Base-by-base conservation (phyloP, 2,329 filamentous ascomycete species). In the Didymella pomorum region DNA sequence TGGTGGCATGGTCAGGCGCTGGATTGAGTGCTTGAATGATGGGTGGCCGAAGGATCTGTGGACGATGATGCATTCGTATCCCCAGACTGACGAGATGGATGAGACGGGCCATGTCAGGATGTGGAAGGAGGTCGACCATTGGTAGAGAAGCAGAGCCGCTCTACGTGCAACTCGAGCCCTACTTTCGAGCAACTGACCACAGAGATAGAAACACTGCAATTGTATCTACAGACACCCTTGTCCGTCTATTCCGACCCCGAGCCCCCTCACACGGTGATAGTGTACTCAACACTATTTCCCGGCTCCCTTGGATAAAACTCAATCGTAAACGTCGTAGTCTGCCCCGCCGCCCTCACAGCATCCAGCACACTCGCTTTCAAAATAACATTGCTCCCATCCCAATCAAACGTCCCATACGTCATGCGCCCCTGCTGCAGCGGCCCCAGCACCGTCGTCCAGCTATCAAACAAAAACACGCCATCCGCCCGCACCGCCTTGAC, bases 371-470 rank as follows among this genome's bases (percentile, higher is more conserved):
- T 70, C 0, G 77, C 69, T 3, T 75, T 80, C n/a, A 87, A 61
- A 3, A 84, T 80, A 1, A 87, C 74, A 53, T 79, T 70, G 16
- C 71, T 65, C 1, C 67, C 76, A 58, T 84, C 81, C 75, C 80
- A 86, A 48, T 81, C 80, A 79, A 81, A 87, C 55, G 71, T 77
- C 9, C 68, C 75, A 56, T 80, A 86, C 2, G 84, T 86, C 61
- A 72, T 71, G 9, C 75, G 53, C 0, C 64, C 76, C 61, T 84
- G 78, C 66, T 87, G 83, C 23, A 87, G 68, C 2, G 81, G 77
- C 0, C 82, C 81, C 1, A 87, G 71, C 28, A 79, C 84, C 65
- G 79, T 71, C 0, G 85, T 87, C 83, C 83, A 88, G 48, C 82
- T 79, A 61, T 88, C 85, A 4, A 84, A 78, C 7, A 87, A 67